These are phyloP conservation scores for Sicyos edulis DNA, from an alignment of 306 rosid genomes.

Conservation along the genomic window DNA sequence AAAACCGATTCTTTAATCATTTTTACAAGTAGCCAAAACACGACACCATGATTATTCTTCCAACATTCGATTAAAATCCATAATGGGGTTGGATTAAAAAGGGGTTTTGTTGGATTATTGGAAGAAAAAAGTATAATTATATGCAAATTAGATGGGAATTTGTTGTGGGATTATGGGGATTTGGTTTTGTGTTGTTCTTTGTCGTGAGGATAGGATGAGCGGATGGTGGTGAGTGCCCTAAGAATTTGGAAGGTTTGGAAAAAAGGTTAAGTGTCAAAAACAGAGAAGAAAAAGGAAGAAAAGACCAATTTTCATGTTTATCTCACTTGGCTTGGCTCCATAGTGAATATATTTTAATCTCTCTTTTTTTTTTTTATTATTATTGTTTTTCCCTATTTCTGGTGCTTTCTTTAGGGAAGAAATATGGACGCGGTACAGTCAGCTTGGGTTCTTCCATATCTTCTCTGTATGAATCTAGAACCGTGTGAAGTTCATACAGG, in stretches of 20 bases:
- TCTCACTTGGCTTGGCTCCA: too few species aligned
- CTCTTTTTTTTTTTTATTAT: not conserved
- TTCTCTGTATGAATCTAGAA: constrained; percentile 13
- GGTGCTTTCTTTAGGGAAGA: not conserved
- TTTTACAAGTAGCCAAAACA: not conserved
- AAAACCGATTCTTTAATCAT: not conserved
- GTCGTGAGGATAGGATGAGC: too few species aligned
- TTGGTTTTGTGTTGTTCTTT: not conserved
- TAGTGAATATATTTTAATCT: not conserved
- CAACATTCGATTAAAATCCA: not conserved
- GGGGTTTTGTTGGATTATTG: not conserved
- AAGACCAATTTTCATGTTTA: not conserved
- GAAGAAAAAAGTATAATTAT: not conserved
- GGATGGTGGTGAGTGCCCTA: constrained; percentile 21
- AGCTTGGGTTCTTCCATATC: constrained; percentile 13
- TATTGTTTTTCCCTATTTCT: not conserved
- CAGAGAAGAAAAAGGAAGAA: too few species aligned
- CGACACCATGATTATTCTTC: not conserved
- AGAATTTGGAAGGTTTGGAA: constrained; percentile 50
- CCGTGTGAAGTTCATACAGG: not conserved
- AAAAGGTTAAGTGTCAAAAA: not conserved
- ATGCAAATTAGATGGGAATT: not conserved
- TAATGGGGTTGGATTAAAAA: not conserved
- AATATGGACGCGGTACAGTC: not conserved
- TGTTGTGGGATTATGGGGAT: not conserved